Evolutionary conservation across 148 eudicot genomes (phyloP).

Genomic region (Nepenthes gracilis): DNA sequence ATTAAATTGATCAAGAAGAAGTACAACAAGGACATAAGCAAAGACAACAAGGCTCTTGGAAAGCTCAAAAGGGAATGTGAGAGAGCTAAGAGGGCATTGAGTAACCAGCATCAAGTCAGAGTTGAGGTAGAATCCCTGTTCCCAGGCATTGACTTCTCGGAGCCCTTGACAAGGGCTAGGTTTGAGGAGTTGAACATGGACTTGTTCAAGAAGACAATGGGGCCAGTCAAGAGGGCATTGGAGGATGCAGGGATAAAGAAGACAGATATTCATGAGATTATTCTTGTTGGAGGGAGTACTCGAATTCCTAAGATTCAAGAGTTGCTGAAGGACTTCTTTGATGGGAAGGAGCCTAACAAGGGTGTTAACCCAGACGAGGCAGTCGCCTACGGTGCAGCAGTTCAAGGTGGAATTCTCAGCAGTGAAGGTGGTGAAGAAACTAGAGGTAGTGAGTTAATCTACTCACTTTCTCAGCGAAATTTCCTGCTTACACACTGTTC

Average conservation of each 20-base stretch:
- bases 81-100: slow-evolving; percentile 42
- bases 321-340: slow-evolving; percentile 41
- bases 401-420: slow-evolving; percentile 42
- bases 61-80: slow-evolving; percentile 38
- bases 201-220: slow-evolving; percentile 43
- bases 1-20: slow-evolving; percentile 38
- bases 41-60: slow-evolving; percentile 39
- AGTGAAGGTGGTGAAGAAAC: slow-evolving; percentile 39
- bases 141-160: slow-evolving; percentile 34
- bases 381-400: slow-evolving; percentile 48
- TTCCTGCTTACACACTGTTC: no score
- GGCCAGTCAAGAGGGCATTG: slow-evolving; percentile 32
- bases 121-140: slow-evolving; percentile 35
- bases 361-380: slow-evolving; percentile 47
- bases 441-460: slow-evolving; percentile 10
- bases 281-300: slow-evolving; percentile 48
- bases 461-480: no score
- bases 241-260: slow-evolving; percentile 42
- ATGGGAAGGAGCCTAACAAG: slow-evolving; percentile 38
- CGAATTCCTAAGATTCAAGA: slow-evolving; percentile 45
- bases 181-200: slow-evolving; percentile 42
- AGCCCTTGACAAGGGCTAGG: slow-evolving; percentile 39
- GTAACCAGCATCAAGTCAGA: slow-evolving; percentile 38
- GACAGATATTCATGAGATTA: slow-evolving; percentile 28
- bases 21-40: slow-evolving; percentile 37